Conservation (phyloP, 306 rosid genomes). For the Nissolia schottii region DNA sequence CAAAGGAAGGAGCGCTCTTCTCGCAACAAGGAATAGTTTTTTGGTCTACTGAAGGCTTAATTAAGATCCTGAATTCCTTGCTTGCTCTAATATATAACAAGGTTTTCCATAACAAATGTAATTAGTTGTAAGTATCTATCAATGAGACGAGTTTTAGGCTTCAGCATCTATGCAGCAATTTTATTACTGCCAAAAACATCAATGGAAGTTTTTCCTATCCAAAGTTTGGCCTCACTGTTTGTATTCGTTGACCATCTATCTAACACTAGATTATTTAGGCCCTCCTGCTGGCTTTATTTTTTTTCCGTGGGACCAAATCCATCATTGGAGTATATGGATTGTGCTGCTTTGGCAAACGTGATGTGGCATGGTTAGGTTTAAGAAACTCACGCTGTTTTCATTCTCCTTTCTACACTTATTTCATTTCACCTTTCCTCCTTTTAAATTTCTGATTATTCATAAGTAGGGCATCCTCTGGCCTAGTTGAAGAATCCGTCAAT, state of each 20-base stretch:
- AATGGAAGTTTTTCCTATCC: not conserved
- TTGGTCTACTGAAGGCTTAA: not conserved
- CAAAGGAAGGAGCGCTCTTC: slow-evolving; percentile 42
- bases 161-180: not conserved
- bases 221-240: not conserved
- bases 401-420: too few species aligned
- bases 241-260: not conserved
- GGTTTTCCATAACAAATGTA: slow-evolving; percentile 15
- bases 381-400: too few species aligned
- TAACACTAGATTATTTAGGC: not conserved
- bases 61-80: not conserved
- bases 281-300: too few species aligned
- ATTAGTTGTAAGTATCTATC: slow-evolving; percentile 24
- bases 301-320: too few species aligned
- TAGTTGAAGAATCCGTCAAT: too few species aligned
- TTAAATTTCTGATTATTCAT: too few species aligned
- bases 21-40: slow-evolving; percentile 38
- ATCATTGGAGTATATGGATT: too few species aligned
- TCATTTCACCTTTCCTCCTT: too few species aligned
- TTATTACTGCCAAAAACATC: not conserved
- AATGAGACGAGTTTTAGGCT: slow-evolving; percentile 5
- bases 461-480: too few species aligned
- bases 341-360: too few species aligned
- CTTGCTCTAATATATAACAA: not conserved
- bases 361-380: too few species aligned